These are phyloP conservation scores for Rauvolfia tetraphylla DNA, from an alignment of 257 asterid species.

Conservation along the genomic window DNA sequence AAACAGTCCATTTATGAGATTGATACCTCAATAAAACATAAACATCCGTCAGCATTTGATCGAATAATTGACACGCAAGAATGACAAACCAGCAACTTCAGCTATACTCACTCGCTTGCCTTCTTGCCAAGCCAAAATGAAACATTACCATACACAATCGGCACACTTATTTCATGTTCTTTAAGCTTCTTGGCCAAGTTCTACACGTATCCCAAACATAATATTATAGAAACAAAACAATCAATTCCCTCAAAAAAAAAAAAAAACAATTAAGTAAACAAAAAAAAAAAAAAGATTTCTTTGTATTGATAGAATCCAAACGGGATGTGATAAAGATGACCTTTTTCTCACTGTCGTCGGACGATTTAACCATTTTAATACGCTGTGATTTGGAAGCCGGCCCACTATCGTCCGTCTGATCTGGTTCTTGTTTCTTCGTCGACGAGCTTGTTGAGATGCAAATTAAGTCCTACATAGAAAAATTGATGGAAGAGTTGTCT, in stretches of 20 bases:
- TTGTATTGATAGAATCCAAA: not conserved
- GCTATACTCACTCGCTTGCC: conserved; percentile 82
- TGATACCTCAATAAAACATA: conserved; percentile 46
- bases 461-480: too few relatives aligned
- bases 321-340: conserved; percentile 15
- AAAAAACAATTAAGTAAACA: too few relatives aligned
- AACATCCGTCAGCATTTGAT: conserved; percentile 19
- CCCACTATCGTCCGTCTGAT: conserved; percentile 45
- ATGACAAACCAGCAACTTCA: not conserved
- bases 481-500: too few relatives aligned
- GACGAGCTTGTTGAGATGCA: conserved; percentile 48
- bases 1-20: conserved; percentile 91
- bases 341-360: conserved; percentile 66
- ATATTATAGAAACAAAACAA: not conserved
- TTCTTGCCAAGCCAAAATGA: conserved; percentile 99
- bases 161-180: conserved; percentile 73
- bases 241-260: too few relatives aligned
- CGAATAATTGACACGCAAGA: conserved; percentile 25
- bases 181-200: conserved; percentile 54
- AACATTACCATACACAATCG: conserved; percentile 83
- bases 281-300: not conserved
- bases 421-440: conserved; percentile 43
- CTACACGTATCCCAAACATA: conserved; percentile 25
- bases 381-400: conserved; percentile 53
- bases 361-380: conserved; percentile 47